Percentiles rank a stretch among this genome's conserved stretches.
These are phyloP conservation scores for Candida boidinii DNA, from an alignment of 805 yeast species.

Conservation along the genomic window DNA sequence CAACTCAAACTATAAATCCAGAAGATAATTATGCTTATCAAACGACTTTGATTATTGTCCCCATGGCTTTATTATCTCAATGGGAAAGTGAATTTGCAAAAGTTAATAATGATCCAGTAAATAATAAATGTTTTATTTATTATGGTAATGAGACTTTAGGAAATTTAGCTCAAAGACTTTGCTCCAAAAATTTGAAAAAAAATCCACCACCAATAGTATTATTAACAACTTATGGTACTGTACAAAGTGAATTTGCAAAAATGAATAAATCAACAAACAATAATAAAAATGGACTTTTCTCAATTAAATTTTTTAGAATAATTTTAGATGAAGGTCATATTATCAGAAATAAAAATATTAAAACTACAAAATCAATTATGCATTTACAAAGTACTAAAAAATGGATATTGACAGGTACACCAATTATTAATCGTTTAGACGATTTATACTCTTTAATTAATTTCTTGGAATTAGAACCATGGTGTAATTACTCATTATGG, in stretches of 20 bases:
- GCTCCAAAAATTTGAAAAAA: conserved; percentile 23
- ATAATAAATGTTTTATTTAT: conserved; percentile 47
- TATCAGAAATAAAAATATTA: conserved; percentile 70
- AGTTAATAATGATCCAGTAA: conserved; percentile 37
- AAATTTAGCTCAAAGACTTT: conserved; percentile 39
- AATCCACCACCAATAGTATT: conserved; percentile 54
- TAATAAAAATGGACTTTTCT: conserved; percentile 48
- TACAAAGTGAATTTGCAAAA: conserved; percentile 65
- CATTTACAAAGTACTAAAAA: conserved; percentile 55
- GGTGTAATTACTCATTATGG: conserved; percentile 85
- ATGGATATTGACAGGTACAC: conserved; percentile 92
- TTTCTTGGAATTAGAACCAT: conserved; percentile 76
- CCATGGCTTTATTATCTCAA: conserved; percentile 85
- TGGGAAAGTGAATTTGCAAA: conserved; percentile 79
- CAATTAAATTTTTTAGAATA: conserved; percentile 66
- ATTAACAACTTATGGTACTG: conserved; percentile 82
- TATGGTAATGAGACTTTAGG: conserved; percentile 59
- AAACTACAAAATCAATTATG: conserved; percentile 71
- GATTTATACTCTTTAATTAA: conserved; percentile 74
- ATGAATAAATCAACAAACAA: conserved; percentile 19
- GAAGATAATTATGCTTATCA: conserved; percentile 46
- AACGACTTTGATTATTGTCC: conserved; percentile 76
- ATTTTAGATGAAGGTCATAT: conserved; percentile 83
- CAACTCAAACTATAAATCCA: conserved; percentile 1
- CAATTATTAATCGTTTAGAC: conserved; percentile 80